These are phyloP conservation scores for Erythrophleum fordii DNA, from an alignment of 306 rosid genomes.

Conservation along the genomic window DNA sequence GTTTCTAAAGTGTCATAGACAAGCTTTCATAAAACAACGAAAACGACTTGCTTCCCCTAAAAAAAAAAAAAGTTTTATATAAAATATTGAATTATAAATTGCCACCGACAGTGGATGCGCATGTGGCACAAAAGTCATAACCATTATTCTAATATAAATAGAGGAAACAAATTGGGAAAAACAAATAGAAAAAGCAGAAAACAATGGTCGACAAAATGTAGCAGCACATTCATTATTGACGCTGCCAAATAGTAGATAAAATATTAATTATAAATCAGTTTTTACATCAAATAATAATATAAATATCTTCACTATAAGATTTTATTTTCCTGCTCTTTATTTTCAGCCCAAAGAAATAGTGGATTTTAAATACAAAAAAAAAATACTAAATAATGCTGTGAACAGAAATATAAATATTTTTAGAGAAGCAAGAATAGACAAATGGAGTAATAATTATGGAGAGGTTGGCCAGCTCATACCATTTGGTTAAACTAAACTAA, in stretches of 20 bases:
- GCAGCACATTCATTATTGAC: not conserved
- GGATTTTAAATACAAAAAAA: not conserved
- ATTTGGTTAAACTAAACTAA: not conserved
- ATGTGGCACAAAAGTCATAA: constrained; percentile 44
- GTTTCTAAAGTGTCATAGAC: constrained; percentile 28
- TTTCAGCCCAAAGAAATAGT: not conserved
- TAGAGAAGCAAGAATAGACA: not conserved
- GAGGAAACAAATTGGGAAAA: not conserved
- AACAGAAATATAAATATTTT: not conserved
- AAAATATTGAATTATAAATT: constrained; percentile 10
- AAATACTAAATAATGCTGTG: not conserved
- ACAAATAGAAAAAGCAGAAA: not conserved
- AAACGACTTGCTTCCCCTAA: constrained; percentile 1
- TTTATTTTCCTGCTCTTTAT: not conserved
- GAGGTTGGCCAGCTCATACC: constrained; percentile 28
- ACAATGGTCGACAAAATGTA: constrained; percentile 11
- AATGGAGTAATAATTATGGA: constrained; percentile 14
- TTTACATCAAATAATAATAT: not conserved
- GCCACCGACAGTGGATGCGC: constrained; percentile 54
- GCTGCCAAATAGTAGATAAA: not conserved
- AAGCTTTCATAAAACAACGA: constrained; percentile 30
- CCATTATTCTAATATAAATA: constrained; percentile 13
- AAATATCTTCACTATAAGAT: not conserved
- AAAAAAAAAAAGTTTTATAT: too few species aligned
- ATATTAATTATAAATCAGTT: not conserved